Conservation (phyloP, 164 flowering plant species). For the Malania oleifera region DNA sequence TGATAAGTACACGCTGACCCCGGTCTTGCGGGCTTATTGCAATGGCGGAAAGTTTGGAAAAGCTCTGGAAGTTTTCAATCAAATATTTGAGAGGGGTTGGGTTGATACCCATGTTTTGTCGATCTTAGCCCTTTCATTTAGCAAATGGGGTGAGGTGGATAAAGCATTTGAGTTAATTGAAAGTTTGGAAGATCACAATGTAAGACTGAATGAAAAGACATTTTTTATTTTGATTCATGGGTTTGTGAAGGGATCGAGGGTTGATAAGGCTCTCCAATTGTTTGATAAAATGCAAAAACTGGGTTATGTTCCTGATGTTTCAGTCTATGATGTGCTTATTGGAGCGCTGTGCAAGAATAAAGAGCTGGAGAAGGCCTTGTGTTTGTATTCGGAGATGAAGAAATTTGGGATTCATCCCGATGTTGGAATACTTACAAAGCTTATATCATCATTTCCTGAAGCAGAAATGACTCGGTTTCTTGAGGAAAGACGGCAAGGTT, state of each 20-base stretch:
- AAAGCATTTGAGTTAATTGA: conserved; percentile 61
- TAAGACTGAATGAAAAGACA: conserved; percentile 63
- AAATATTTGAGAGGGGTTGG: conserved; percentile 54
- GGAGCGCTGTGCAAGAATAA: conserved; percentile 60
- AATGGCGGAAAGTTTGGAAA: conserved; percentile 49
- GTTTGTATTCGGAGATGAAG: conserved; percentile 60
- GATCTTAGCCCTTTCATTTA: conserved; percentile 48
- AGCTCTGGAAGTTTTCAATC: conserved; percentile 50
- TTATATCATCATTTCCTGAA: conserved; percentile 34
- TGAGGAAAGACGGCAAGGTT: conserved; percentile 25
- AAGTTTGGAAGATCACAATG: conserved; percentile 40
- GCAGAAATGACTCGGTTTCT: conserved; percentile 27
- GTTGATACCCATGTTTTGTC: conserved; percentile 53
- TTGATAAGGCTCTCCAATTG: conserved; percentile 59
- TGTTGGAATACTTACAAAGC: conserved; percentile 34
- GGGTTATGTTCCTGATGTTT: conserved; percentile 45
- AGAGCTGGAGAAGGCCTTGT: conserved; percentile 44
- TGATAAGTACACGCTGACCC: conserved; percentile 65
- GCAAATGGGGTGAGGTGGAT: conserved; percentile 73
- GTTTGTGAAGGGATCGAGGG: conserved; percentile 42
- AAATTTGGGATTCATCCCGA: conserved; percentile 50
- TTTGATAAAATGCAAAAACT: conserved; percentile 54
- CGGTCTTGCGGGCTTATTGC: conserved; percentile 67
- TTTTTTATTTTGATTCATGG: conserved; percentile 67
- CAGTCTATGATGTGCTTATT: conserved; percentile 63